Evolutionary conservation across 2,329 filamentous ascomycete species (phyloP), one percentile per base, ranked within the genome.

Genomic region (Scytalidium sp.): DNA sequence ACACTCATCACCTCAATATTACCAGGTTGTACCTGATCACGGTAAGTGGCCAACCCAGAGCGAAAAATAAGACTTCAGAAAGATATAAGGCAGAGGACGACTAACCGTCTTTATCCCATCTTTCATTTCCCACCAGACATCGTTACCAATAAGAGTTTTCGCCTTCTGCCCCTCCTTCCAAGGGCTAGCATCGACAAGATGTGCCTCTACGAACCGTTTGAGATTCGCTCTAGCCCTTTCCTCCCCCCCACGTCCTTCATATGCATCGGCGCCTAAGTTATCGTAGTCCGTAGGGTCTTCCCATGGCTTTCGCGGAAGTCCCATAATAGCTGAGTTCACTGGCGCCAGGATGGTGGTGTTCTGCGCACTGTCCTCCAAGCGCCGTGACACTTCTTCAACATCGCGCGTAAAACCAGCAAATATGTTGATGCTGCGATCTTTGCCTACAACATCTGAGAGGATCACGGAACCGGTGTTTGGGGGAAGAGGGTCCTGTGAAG

Each of bases 311-410:
- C 87, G 78, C 1, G 91, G 88, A 20, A 97, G 74, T 1, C 70
- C 73, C 56, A 88, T 87, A 62, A 99, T 83, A 3, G 85, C 90
- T 17, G 80, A 83, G 74, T 99, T 97, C 47, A 88, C 74, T 1
- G 94, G 94, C 4, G 92, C 93, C 2, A 97, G 81, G 20, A 97
- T 84, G 2, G 91, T 97, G 15, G 88, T 88, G 65, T 93, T 92
- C 50, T 78, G 69, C 1, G 72, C 64, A 1, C 76, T 68, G 64
- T 90, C 80, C 59, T 87, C 80, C 13, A 97, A 80, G 1, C 88
- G 87, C 19, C 74, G 70, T 9, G 83, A 79, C 19, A 92, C 77
- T n/a, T 77, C 70, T 43, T 84, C 79, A 60, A 92, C 83, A 63
- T 93, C 86, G 51, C 91, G 83, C 4, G 87, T 85, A 62, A 96